Base-by-base conservation (phyloP, 306 rosid genomes). In the Dryas drummondii region DNA sequence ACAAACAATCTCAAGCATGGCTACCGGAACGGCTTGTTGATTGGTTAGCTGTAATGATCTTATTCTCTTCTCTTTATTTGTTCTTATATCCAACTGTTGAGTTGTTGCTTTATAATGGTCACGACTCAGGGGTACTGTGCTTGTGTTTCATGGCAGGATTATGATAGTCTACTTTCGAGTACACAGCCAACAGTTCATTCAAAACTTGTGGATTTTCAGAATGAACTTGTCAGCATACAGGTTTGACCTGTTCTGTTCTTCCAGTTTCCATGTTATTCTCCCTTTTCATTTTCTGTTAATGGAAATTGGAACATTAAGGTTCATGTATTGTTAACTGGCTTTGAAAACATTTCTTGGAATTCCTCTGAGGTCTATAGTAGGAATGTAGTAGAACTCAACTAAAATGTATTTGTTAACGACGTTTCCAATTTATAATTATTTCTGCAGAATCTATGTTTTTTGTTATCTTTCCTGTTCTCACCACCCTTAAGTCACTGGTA, bases 11-110 rank as follows among this genome's bases (percentile, higher is more conserved):
- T 70, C 97, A 88, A 85, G 81, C 94, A 62, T 94, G 96, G 96
- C 87, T 87, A 76, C 90, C 88, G 60, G 98, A 94, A 82, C 90
- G 88, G 74, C 93, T 94, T 76, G 94, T 91, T 80, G 98, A 94
- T 87, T 94, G 98, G 97, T 79, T 94, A 87, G 87, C 94, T 76
- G 98, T 94, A 94, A 85, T 84, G 87, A 86, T 88, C 88, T 66
- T 69, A 69, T 69, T 73, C 66, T 42, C 60, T 71, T 42, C 66
- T 68, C 27, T 76, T 54, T 12, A 10, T 56, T 37, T 76, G 72
- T 60, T 68, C 32, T 60, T 70, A 13, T 66, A 16, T 5, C 42
- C 1, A 19, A 17, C 4, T 1, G 42, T 71, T 55, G 19, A 19
- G 41, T 44, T 71, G 7, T 56, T 42, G 65, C 40, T 44, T 17